phyloP scores from a whole-genome alignment of 192 early-diverging fungal species.

The Helicostylum pulchrum region DNA sequence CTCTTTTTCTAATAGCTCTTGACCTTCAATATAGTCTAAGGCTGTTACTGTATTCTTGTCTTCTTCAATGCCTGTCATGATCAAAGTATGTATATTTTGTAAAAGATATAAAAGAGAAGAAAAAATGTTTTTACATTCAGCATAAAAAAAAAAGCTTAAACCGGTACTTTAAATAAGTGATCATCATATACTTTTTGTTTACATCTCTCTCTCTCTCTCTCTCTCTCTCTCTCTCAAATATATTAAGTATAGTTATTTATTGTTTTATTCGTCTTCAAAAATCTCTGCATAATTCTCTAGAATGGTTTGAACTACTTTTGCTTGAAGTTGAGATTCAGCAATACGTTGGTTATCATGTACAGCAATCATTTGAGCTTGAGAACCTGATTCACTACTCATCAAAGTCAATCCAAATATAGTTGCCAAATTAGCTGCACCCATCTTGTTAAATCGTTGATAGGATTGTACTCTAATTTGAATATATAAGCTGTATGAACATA shows the following conservation, averaged over 20 bases:
- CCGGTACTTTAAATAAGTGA: too few species aligned
- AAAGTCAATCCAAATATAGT: constrained; percentile 93
- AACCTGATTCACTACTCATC: constrained; percentile 42
- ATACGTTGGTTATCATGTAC: constrained; percentile 18
- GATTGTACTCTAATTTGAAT: constrained; percentile 57
- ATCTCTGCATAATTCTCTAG: constrained; percentile 59
- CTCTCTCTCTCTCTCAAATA: not conserved
- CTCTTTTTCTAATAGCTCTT: constrained; percentile 40
- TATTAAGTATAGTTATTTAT: not conserved
- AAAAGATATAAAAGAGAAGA: not conserved
- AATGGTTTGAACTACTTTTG: constrained; percentile 61
- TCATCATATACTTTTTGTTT: not conserved
- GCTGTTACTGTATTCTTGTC: constrained; percentile 38
- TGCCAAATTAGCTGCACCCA: constrained; percentile 80
- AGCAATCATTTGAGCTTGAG: not conserved
- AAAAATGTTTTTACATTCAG: not conserved
- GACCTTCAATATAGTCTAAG: constrained; percentile 35
- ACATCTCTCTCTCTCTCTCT: not conserved
- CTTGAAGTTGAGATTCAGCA: constrained; percentile 59
- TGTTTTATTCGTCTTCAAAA: constrained; percentile 49
- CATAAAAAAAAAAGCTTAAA: not conserved
- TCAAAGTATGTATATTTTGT: not conserved
- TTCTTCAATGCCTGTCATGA: not conserved
- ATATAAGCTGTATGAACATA: not conserved
- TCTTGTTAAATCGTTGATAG: constrained; percentile 77